Conservation (phyloP, 495 filamentous ascomycete genomes). For the Aspergillus sclerotiicarbonarius region DNA sequence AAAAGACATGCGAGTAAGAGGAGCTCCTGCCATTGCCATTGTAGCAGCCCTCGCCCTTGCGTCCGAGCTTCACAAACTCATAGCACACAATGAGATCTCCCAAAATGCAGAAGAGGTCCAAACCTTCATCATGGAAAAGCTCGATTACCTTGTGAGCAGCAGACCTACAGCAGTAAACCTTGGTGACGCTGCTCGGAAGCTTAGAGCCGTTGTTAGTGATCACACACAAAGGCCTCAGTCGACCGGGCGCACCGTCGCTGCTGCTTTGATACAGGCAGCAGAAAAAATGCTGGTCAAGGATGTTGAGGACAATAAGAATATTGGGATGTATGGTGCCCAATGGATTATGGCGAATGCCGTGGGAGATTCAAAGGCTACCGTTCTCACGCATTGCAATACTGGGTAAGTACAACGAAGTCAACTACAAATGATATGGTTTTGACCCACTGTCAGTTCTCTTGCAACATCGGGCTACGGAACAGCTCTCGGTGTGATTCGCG, state of each 20-base stretch:
- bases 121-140: constrained; percentile 64
- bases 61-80: constrained; percentile 45
- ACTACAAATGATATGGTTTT: constrained; percentile 5
- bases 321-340: constrained; percentile 77
- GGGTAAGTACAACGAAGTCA: constrained; percentile 52
- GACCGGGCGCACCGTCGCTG: constrained; percentile 49
- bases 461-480: constrained; percentile 97
- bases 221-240: constrained; percentile 31
- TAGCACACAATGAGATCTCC: constrained; percentile 24
- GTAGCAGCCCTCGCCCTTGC: constrained; percentile 87
- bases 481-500: constrained; percentile 88
- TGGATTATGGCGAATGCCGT: constrained; percentile 65
- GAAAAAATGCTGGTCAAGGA: constrained; percentile 89
- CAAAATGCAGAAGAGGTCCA: constrained; percentile 56
- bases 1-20: constrained; percentile 87
- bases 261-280: constrained; percentile 71
- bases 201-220: constrained; percentile 56
- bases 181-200: constrained; percentile 78
- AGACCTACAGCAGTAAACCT: constrained; percentile 94
- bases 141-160: constrained; percentile 81
- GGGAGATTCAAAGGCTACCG: constrained; percentile 52
- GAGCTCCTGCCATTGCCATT: constrained; percentile 95
- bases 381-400: constrained; percentile 96
- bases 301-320: constrained; percentile 77
- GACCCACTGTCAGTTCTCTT: constrained; percentile 59